phyloP scores from a whole-genome alignment of 495 filamentous ascomycete genomes.

The Daldinia childiae region DNA sequence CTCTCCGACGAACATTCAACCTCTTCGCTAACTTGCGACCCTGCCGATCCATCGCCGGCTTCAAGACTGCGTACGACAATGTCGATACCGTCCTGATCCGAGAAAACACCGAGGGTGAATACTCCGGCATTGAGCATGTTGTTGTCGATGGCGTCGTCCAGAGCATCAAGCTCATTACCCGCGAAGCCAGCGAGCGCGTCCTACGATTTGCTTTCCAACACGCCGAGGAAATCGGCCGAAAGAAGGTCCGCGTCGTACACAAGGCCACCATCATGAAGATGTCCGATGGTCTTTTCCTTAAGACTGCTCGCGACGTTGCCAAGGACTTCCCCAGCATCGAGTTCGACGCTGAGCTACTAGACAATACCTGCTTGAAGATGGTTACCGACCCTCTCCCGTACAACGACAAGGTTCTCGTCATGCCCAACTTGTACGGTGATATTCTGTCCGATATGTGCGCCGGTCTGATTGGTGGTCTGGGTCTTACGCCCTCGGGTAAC shows the following conservation, averaged over 20 bases:
- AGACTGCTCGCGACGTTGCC: conserved; percentile 79
- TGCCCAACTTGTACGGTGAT: conserved; percentile 99
- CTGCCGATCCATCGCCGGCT: conserved; percentile 94
- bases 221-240: conserved; percentile 87
- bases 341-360: conserved; percentile 95
- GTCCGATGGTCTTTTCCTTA: conserved; percentile 97
- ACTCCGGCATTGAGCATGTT: conserved; percentile 98
- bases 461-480: conserved; percentile 96
- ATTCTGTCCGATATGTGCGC: conserved; percentile 99
- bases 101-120: conserved; percentile 99
- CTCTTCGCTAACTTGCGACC: conserved; percentile 99
- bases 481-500: conserved; percentile 96
- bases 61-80: conserved; percentile 98
- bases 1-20: conserved; percentile 98
- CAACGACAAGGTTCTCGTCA: conserved; percentile 99
- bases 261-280: conserved; percentile 99
- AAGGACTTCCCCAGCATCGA: conserved; percentile 95
- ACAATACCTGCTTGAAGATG: conserved; percentile 99
- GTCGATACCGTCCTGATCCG: conserved; percentile 98
- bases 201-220: conserved; percentile 98
- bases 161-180: conserved; percentile 98
- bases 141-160: conserved; percentile 98
- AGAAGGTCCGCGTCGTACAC: conserved; percentile 96
- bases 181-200: conserved; percentile 91
- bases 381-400: conserved; percentile 93